Evolutionary conservation across 768 basidiomycete genomes (phyloP).

Genomic region (Boletus pseudo-olivaceus): DNA sequence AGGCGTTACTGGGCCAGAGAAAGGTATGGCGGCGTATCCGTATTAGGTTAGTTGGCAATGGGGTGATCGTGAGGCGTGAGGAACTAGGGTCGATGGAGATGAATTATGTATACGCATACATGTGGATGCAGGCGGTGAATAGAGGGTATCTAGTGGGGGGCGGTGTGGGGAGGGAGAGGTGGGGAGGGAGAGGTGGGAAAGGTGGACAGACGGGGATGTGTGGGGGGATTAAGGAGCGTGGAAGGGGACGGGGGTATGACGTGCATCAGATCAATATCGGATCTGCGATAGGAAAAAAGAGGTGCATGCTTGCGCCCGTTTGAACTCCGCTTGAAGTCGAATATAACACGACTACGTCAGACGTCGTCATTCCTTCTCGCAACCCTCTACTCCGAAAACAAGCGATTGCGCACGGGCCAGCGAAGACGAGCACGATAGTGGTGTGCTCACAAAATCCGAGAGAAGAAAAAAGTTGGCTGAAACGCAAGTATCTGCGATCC

Average conservation of each 20-base stretch:
- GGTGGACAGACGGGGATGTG: not conserved
- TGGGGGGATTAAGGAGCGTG: slow-evolving; percentile 22
- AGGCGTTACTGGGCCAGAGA: slow-evolving; percentile 2
- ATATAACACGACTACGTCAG: slow-evolving; percentile 43
- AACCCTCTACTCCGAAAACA: slow-evolving; percentile 30
- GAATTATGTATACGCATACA: not conserved
- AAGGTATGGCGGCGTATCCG: slow-evolving; percentile 12
- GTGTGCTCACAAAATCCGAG: not conserved
- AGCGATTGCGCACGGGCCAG: slow-evolving; percentile 31
- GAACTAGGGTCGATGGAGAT: not conserved
- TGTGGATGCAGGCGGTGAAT: not conserved
- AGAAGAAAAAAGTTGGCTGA: slow-evolving; percentile 4
- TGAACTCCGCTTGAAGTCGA: slow-evolving; percentile 43
- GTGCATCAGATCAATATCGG: slow-evolving; percentile 33
- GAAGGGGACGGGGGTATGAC: slow-evolving; percentile 24
- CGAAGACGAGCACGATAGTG: slow-evolving; percentile 15
- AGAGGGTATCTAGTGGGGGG: not conserved
- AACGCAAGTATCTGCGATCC: slow-evolving; percentile 25
- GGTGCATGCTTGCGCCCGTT: slow-evolving; percentile 12
- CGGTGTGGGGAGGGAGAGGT: not conserved
- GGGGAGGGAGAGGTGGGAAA: not conserved
- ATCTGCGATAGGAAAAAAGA: slow-evolving; percentile 32
- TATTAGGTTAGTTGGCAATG: slow-evolving; percentile 13
- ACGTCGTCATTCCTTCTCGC: slow-evolving; percentile 38
- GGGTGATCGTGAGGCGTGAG: slow-evolving; percentile 4